These are phyloP conservation scores for Camellia granthamiana DNA, from an alignment of 148 eudicot species.

Conservation along the genomic window DNA sequence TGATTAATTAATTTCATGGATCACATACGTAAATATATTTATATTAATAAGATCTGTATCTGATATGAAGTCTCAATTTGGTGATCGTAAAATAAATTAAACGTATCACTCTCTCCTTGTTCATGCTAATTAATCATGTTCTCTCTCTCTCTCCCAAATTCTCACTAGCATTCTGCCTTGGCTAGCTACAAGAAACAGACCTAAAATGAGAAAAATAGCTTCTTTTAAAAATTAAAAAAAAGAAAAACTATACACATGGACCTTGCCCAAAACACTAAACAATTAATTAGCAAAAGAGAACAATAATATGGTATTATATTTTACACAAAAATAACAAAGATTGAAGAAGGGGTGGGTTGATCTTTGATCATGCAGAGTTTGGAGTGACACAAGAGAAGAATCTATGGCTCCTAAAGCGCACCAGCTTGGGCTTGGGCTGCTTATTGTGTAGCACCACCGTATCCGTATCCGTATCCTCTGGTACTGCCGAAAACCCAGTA, in stretches of 20 bases:
- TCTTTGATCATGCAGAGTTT: background rate
- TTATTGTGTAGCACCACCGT: too few species aligned
- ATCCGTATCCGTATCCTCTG: background rate
- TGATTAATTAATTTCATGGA: too few species aligned
- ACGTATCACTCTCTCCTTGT: too few species aligned
- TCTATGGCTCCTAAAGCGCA: conserved; percentile 44
- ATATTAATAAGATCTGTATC: too few species aligned
- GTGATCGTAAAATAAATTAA: too few species aligned
- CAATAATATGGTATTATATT: background rate
- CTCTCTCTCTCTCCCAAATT: too few species aligned
- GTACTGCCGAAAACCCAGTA: background rate
- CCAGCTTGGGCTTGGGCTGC: conserved; percentile 24
- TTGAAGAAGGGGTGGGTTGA: background rate
- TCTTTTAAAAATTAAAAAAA: background rate
- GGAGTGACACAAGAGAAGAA: conserved; percentile 45
- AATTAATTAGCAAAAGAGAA: too few species aligned
- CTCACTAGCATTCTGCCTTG: too few species aligned
- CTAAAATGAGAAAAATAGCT: background rate
- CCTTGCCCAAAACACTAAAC: background rate
- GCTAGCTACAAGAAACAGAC: too few species aligned
- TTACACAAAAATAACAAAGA: background rate
- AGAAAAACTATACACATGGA: background rate
- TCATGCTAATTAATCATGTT: too few species aligned
- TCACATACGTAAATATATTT: too few species aligned
- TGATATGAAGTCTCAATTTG: too few species aligned